Evolutionary conservation across 2,329 filamentous ascomycete species (phyloP).

Genomic region (Talaromyces rugulosus): DNA sequence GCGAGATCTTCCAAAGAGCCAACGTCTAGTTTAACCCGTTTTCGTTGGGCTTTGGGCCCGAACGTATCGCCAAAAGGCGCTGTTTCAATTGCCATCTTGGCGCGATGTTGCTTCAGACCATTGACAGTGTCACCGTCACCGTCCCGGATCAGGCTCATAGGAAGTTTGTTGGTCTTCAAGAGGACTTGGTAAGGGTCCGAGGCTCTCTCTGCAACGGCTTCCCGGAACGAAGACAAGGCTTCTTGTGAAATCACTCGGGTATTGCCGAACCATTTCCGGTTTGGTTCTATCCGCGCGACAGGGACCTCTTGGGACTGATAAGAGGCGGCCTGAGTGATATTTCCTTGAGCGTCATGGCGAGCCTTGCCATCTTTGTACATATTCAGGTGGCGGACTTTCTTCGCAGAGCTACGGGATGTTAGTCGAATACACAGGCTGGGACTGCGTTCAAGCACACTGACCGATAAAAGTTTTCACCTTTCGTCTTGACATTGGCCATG

Average conservation of each 20-base stretch:
- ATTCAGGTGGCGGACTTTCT: conserved; percentile 83
- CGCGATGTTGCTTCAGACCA: conserved; percentile 84
- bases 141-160: conserved; percentile 89
- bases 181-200: conserved; percentile 89
- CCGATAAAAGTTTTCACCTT: conserved; percentile 99
- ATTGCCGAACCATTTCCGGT: conserved; percentile 97
- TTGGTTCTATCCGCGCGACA: conserved; percentile 84
- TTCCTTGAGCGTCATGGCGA: conserved; percentile 74
- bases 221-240: conserved; percentile 78
- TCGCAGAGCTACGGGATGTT: conserved; percentile 54
- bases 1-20: conserved; percentile 78
- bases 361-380: conserved; percentile 86
- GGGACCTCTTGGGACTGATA: conserved; percentile 82
- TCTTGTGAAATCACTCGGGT: conserved; percentile 88
- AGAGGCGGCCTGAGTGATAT: conserved; percentile 77
- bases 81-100: conserved; percentile 88
- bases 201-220: conserved; percentile 85
- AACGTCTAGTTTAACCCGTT: conserved; percentile 83
- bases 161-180: conserved; percentile 95
- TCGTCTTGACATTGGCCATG: conserved; percentile 84
- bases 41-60: conserved; percentile 87
- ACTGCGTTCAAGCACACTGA: conserved; percentile 32
- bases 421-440: background rate
- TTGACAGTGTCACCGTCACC: conserved; percentile 65
- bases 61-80: conserved; percentile 85